These are phyloP conservation scores for Starmerella tilneyi DNA, from an alignment of 805 yeast species.

Conservation along the genomic window DNA sequence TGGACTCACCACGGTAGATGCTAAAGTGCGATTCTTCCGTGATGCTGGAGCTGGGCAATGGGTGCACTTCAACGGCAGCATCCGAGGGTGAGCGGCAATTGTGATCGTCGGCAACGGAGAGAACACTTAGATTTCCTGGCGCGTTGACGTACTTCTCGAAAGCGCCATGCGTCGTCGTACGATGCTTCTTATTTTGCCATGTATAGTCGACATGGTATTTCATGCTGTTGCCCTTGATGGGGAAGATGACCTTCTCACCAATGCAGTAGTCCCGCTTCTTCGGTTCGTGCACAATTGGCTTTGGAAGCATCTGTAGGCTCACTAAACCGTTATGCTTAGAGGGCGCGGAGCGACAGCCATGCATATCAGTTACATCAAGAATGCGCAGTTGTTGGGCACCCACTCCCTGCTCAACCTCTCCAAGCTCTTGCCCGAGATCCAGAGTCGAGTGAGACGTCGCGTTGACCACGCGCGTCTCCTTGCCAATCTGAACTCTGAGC, in stretches of 20 bases:
- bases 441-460: background rate
- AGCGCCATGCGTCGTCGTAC: constrained; percentile 22
- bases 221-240: constrained; percentile 51
- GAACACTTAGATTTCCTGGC: constrained; percentile 64
- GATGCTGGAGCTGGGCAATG: constrained; percentile 71
- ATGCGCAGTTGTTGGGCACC: constrained; percentile 9
- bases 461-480: background rate
- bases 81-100: constrained; percentile 40
- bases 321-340: background rate
- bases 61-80: constrained; percentile 38
- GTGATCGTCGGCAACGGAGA: constrained; percentile 62
- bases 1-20: constrained; percentile 90
- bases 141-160: constrained; percentile 65
- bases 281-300: constrained; percentile 11
- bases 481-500: constrained; percentile 10
- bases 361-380: constrained; percentile 11
- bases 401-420: background rate
- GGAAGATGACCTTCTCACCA: constrained; percentile 76
- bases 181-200: constrained; percentile 28
- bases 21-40: constrained; percentile 70
- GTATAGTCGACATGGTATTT: constrained; percentile 52
- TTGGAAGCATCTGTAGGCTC: constrained; percentile 7
- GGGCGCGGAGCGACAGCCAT: constrained; percentile 11
- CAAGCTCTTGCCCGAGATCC: constrained; percentile 9
- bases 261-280: constrained; percentile 45